Conservation (phyloP, 768 basidiomycete species). For the Suillus decipiens region DNA sequence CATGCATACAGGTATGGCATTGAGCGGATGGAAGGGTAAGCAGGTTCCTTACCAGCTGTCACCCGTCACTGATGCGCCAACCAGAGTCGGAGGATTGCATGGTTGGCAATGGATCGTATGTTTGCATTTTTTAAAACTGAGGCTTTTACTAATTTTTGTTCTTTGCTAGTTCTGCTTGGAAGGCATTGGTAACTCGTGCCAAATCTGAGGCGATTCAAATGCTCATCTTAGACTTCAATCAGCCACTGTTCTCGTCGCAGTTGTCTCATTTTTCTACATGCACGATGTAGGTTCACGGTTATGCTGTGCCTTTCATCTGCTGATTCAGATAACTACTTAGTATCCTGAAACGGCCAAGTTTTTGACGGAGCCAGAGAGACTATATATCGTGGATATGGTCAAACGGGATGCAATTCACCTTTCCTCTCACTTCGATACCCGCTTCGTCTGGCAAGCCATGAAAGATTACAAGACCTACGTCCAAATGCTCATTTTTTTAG, state of each 20-base stretch:
- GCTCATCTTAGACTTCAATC: slow-evolving; percentile 2
- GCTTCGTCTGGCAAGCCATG: slow-evolving; percentile 51
- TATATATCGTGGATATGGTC: slow-evolving; percentile 40
- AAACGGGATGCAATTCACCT: slow-evolving; percentile 46
- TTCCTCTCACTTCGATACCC: slow-evolving; percentile 44
- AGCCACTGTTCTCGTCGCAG: slow-evolving; percentile 26
- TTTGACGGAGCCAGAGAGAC: slow-evolving; percentile 46
- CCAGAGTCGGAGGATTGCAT: slow-evolving; percentile 29
- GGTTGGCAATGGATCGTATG: slow-evolving; percentile 42
- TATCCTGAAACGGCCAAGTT: slow-evolving; percentile 64
- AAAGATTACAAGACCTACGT: slow-evolving; percentile 44
- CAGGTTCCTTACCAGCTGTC: slow-evolving; percentile 22
- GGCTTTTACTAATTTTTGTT: background rate
- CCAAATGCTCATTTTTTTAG: slow-evolving; percentile 41
- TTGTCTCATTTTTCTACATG: slow-evolving; percentile 48
- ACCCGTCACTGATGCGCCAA: background rate
- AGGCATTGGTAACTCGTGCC: slow-evolving; percentile 24
- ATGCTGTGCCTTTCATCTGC: background rate
- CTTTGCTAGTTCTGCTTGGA: slow-evolving; percentile 33
- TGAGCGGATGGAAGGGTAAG: slow-evolving; percentile 36
- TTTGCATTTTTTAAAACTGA: background rate
- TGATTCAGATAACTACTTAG: slow-evolving; percentile 23
- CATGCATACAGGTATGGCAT: slow-evolving; percentile 34
- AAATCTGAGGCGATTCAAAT: background rate
- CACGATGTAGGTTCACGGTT: slow-evolving; percentile 42